Percentiles rank a stretch among this genome's conserved stretches.
Evolutionary conservation across 768 basidiomycete species (phyloP).

Genomic region (Russula ochroleuca): DNA sequence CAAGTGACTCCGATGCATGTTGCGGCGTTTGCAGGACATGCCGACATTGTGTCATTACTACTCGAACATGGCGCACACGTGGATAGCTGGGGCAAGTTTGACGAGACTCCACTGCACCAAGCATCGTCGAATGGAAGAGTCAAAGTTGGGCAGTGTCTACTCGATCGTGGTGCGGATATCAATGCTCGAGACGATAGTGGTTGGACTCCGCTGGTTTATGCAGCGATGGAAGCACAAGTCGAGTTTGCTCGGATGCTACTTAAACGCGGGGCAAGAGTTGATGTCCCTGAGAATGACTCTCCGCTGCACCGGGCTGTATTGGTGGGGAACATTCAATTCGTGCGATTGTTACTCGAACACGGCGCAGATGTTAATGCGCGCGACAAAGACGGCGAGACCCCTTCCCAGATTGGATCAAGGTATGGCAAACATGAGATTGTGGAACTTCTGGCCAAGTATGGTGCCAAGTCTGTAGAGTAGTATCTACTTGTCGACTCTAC

Average conservation of each 20-base stretch:
- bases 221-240: too few species aligned
- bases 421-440: too few species aligned
- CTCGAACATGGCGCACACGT: background rate
- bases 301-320: background rate
- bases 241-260: too few species aligned
- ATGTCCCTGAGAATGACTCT: rapidly evolving
- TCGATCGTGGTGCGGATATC: background rate
- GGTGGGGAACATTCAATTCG: background rate
- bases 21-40: background rate
- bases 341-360: background rate
- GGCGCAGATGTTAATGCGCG: too few species aligned
- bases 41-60: background rate
- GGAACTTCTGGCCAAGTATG: too few species aligned
- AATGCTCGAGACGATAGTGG: background rate
- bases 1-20: background rate
- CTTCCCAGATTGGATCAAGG: too few species aligned
- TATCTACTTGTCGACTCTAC: too few species aligned
- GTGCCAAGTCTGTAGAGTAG: too few species aligned
- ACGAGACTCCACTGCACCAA: background rate
- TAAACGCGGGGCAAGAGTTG: too few species aligned
- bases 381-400: too few species aligned
- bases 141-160: background rate
- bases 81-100: background rate
- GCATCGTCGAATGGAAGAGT: background rate
- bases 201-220: too few species aligned